Evolutionary conservation across 148 eudicot genomes (phyloP).

Genomic region (Cornus kousa): DNA sequence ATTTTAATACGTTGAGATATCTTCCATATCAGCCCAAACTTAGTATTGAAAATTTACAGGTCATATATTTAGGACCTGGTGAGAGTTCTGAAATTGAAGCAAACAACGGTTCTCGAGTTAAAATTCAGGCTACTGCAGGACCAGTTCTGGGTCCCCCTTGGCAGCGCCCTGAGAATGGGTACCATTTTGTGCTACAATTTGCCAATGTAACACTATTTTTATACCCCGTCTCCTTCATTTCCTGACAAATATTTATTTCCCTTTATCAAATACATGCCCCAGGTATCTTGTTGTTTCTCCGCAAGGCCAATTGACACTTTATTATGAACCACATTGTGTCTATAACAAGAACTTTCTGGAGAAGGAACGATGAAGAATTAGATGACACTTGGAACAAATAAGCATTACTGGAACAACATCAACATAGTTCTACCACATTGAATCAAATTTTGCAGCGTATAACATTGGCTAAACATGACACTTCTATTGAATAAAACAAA

Average conservation of each 20-base stretch:
- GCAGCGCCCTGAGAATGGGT: constrained; percentile 99
- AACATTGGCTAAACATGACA: too few species aligned
- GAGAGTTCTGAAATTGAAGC: constrained; percentile 62
- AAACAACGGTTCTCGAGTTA: constrained; percentile 48
- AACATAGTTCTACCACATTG: too few species aligned
- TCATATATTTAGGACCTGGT: constrained; percentile 84
- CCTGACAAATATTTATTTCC: background rate
- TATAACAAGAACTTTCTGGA: constrained; percentile 55
- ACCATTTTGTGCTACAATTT: background rate
- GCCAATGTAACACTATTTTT: background rate
- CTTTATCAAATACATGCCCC: constrained; percentile 13
- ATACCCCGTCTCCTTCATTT: background rate
- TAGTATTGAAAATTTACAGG: constrained; percentile 30
- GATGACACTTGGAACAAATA: too few species aligned
- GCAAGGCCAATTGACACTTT: constrained; percentile 57
- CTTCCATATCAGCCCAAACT: background rate
- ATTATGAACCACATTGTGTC: constrained; percentile 94
- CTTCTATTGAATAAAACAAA: too few species aligned
- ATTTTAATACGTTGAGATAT: background rate
- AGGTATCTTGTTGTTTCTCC: constrained; percentile 76
- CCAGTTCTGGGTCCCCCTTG: constrained; percentile 98
- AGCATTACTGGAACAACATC: too few species aligned
- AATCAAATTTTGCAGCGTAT: too few species aligned
- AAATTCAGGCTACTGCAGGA: constrained; percentile 74
- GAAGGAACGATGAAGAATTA: constrained; percentile 50